These are phyloP conservation scores for Bacidia gigantensis DNA, from an alignment of 495 filamentous ascomycete species.

Conservation along the genomic window DNA sequence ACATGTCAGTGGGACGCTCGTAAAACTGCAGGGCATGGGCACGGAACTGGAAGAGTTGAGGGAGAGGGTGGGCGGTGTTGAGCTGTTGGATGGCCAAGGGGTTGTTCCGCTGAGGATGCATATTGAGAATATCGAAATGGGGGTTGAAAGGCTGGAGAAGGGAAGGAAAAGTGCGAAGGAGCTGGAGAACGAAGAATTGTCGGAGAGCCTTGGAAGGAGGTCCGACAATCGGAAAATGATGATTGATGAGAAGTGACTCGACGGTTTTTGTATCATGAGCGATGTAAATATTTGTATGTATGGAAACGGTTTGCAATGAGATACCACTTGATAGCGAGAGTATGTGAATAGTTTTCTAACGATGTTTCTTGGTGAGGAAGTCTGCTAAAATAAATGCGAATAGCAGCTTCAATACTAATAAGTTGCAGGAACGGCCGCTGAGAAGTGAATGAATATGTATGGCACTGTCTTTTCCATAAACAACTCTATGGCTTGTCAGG, in stretches of 20 bases:
- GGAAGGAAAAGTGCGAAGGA: slow-evolving; percentile 40
- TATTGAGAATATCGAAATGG: slow-evolving; percentile 52
- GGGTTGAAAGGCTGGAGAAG: slow-evolving; percentile 49
- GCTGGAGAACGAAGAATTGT: slow-evolving; percentile 43
- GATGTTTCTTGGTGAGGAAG: too few species aligned
- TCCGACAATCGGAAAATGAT: slow-evolving; percentile 8
- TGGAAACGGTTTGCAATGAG: background rate
- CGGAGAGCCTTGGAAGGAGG: slow-evolving; percentile 31
- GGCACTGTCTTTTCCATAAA: too few species aligned
- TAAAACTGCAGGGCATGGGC: slow-evolving; percentile 53
- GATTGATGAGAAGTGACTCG: background rate
- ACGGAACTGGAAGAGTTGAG: slow-evolving; percentile 52
- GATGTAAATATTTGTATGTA: background rate
- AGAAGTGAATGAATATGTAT: too few species aligned
- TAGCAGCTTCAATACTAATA: too few species aligned
- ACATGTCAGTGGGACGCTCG: slow-evolving; percentile 44
- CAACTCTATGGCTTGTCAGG: too few species aligned
- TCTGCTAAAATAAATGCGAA: too few species aligned
- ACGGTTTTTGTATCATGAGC: background rate
- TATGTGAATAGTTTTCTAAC: too few species aligned
- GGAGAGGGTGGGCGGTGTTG: slow-evolving; percentile 48
- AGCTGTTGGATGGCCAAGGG: slow-evolving; percentile 32
- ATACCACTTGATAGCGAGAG: background rate
- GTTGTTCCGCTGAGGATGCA: slow-evolving; percentile 52
- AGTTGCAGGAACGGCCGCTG: too few species aligned